Conservation (phyloP, 2,329 filamentous ascomycete genomes). For the Zasmidium cellare region DNA sequence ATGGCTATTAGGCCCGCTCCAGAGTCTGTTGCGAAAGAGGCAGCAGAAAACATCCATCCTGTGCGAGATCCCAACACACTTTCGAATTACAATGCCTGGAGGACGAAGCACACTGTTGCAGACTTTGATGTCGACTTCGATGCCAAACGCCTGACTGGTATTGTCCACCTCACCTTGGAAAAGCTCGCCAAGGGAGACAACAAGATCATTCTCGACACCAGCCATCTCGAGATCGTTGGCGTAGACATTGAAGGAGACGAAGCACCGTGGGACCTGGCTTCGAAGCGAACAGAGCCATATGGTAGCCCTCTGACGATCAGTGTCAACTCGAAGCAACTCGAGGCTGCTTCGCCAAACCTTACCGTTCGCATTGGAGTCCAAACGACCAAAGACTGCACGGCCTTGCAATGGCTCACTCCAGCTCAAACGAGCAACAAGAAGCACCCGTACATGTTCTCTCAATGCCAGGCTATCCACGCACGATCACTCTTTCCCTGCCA, state of each 20-base stretch:
- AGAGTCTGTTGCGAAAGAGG: conserved; percentile 26
- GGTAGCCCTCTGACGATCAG: conserved; percentile 68
- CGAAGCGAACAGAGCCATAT: conserved; percentile 68
- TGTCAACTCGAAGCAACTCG: conserved; percentile 46
- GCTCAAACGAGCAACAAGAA: conserved; percentile 94
- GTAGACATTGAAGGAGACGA: conserved; percentile 68
- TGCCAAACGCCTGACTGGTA: conserved; percentile 72
- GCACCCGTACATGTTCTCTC: conserved; percentile 96
- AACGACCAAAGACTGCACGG: conserved; percentile 86
- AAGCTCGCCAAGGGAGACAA: conserved; percentile 72
- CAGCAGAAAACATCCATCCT: conserved; percentile 34
- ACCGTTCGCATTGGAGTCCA: conserved; percentile 50
- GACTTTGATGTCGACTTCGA: conserved; percentile 83
- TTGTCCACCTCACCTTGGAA: conserved; percentile 73
- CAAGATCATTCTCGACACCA: conserved; percentile 83
- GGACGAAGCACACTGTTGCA: conserved; percentile 78
- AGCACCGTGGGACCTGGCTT: conserved; percentile 69
- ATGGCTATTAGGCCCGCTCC: conserved; percentile 30
- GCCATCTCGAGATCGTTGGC: conserved; percentile 70
- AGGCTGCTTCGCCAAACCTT: conserved; percentile 30
- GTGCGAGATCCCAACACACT: conserved; percentile 77
- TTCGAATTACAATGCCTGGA: conserved; percentile 87
- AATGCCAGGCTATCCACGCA: conserved; percentile 95
- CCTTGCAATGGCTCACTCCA: conserved; percentile 91
- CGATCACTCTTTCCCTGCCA: conserved; percentile 94